phyloP scores from a whole-genome alignment of 805 yeast species.

The Pichia pseudocactophila region DNA sequence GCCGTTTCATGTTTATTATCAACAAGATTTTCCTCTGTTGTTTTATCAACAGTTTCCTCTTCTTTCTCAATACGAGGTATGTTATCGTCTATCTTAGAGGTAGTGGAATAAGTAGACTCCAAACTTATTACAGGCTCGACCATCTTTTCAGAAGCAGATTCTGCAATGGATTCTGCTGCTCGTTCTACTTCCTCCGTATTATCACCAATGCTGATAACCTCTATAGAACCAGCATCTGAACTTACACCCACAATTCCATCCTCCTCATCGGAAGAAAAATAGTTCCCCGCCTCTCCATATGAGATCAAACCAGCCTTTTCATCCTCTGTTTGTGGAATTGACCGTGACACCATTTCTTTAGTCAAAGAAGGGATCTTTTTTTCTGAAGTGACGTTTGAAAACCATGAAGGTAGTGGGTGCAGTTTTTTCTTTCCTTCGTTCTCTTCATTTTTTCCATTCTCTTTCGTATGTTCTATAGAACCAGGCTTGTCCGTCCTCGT shows the following conservation, averaged over 20 bases:
- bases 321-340: conserved; percentile 24
- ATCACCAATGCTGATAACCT: not conserved
- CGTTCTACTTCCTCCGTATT: not conserved
- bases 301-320: conserved; percentile 43
- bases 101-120: no score
- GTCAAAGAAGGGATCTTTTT: not conserved
- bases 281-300: conserved; percentile 38
- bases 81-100: no score
- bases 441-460: not conserved
- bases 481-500: conserved; percentile 1
- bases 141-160: no score
- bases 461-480: not conserved
- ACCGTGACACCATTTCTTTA: not conserved
- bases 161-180: no score
- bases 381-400: conserved; percentile 5
- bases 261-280: conserved; percentile 14
- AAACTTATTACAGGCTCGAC: no score
- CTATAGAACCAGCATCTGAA: not conserved
- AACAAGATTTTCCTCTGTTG: not conserved
- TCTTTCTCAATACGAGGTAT: not conserved
- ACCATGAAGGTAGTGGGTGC: conserved; percentile 29
- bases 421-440: conserved; percentile 17
- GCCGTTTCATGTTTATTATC: not conserved
- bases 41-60: conserved; percentile 1
- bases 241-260: conserved; percentile 7